phyloP scores from a whole-genome alignment of 1,284 basidiomycete genomes.

The Papiliotrema fonsecae region DNA sequence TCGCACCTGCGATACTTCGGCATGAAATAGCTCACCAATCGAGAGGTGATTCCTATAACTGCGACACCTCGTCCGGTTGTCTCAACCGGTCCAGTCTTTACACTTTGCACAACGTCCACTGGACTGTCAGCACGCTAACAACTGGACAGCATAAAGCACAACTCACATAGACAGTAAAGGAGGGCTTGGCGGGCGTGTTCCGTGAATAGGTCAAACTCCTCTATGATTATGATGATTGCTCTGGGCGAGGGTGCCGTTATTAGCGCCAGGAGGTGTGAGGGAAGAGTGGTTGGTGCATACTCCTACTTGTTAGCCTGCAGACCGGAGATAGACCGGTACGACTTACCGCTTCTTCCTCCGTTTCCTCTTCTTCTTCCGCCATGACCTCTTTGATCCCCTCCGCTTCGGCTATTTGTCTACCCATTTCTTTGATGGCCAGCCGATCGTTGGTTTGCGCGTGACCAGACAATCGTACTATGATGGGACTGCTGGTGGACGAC shows the following conservation, averaged over 20 bases:
- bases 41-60: slow-evolving; percentile 74
- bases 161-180: slow-evolving; percentile 84
- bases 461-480: slow-evolving; percentile 78
- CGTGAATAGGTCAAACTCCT: slow-evolving; percentile 87
- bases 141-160: slow-evolving; percentile 34
- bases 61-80: slow-evolving; percentile 59
- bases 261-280: slow-evolving; percentile 72
- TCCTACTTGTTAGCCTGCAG: slow-evolving; percentile 21
- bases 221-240: slow-evolving; percentile 75
- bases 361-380: slow-evolving; percentile 46
- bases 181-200: slow-evolving; percentile 80
- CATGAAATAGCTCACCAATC: slow-evolving; percentile 52
- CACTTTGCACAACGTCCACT: slow-evolving; percentile 52
- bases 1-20: not conserved
- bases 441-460: slow-evolving; percentile 77
- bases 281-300: slow-evolving; percentile 53
- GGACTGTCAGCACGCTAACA: not conserved
- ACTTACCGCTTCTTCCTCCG: slow-evolving; percentile 29
- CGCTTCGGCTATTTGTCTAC: slow-evolving; percentile 59
- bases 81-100: slow-evolving; percentile 44
- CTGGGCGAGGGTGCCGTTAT: slow-evolving; percentile 72
- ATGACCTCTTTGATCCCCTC: slow-evolving; percentile 43
- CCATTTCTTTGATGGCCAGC: slow-evolving; percentile 87
- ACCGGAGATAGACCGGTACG: not conserved
- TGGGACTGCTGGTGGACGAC: slow-evolving; percentile 51